Percentiles rank a stretch among this genome's conserved stretches.
Evolutionary conservation across 2,329 filamentous ascomycete genomes (phyloP).

Genomic region (Annulohypoxylon truncatum): DNA sequence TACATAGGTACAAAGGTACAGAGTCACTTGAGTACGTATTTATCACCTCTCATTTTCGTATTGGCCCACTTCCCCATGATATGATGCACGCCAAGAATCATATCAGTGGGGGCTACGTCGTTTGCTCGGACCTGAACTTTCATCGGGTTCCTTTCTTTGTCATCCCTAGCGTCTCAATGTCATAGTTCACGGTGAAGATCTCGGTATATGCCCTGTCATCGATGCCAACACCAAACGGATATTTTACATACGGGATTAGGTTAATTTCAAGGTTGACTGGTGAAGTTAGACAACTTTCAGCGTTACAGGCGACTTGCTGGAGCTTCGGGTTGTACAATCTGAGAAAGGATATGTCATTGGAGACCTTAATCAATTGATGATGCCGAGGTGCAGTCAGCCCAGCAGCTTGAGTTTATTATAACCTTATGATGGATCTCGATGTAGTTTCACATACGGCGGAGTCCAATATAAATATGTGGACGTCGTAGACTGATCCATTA

Average conservation of each 20-base stretch:
- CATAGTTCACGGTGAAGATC: slow-evolving; percentile 19
- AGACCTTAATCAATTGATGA: neutral
- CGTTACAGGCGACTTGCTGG: neutral
- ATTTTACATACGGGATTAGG: neutral
- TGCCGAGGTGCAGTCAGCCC: neutral
- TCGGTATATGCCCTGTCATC: slow-evolving; percentile 14
- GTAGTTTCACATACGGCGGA: neutral
- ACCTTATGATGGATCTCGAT: slow-evolving; percentile 21
- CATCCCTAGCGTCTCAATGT: slow-evolving; percentile 1
- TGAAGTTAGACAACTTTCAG: neutral
- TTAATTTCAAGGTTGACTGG: neutral
- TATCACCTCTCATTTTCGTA: neutral
- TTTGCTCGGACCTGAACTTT: neutral
- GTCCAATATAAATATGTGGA: neutral
- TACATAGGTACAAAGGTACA: neutral
- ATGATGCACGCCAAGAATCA: slow-evolving; percentile 39
- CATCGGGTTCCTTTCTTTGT: slow-evolving; percentile 4
- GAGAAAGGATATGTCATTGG: slow-evolving; percentile 10
- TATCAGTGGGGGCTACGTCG: slow-evolving; percentile 2
- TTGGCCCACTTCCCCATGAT: slow-evolving; percentile 31
- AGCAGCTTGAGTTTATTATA: neutral
- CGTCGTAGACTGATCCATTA: slow-evolving; percentile 11
- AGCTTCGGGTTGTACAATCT: neutral
- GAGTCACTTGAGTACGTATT: neutral
- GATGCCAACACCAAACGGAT: neutral